Conservation (phyloP, 805 yeast species). For the Candida piceae region DNA sequence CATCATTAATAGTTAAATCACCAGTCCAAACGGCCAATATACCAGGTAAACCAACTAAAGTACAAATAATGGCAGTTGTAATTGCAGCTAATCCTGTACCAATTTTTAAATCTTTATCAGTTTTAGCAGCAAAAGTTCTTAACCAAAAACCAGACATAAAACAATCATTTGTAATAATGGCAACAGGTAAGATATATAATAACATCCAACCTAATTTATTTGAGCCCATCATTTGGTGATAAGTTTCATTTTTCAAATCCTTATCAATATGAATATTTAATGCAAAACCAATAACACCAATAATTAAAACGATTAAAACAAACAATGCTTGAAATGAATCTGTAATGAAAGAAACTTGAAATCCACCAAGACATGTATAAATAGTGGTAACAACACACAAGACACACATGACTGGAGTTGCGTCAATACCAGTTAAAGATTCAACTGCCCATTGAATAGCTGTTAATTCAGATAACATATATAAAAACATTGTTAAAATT, state of each 20-base stretch:
- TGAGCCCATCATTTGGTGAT: slow-evolving; percentile 58
- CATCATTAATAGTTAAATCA: slow-evolving; percentile 46
- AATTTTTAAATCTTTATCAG: slow-evolving; percentile 67
- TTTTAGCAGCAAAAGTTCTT: slow-evolving; percentile 83
- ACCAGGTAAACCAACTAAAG: slow-evolving; percentile 78
- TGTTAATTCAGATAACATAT: slow-evolving; percentile 82
- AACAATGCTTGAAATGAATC: slow-evolving; percentile 80
- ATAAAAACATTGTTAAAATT: slow-evolving; percentile 75
- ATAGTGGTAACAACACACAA: slow-evolving; percentile 85
- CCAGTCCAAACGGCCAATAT: slow-evolving; percentile 91
- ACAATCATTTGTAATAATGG: slow-evolving; percentile 85
- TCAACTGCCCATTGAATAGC: slow-evolving; percentile 74
- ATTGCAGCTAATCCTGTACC: slow-evolving; percentile 75
- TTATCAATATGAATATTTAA: slow-evolving; percentile 55
- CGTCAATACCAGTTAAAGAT: slow-evolving; percentile 71
- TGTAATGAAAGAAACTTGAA: slow-evolving; percentile 80
- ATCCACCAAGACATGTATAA: slow-evolving; percentile 86
- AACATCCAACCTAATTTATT: slow-evolving; percentile 86
- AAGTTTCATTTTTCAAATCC: slow-evolving; percentile 57
- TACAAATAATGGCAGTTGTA: slow-evolving; percentile 55
- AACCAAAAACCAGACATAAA: slow-evolving; percentile 93
- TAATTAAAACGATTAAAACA: slow-evolving; percentile 60
- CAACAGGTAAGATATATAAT: slow-evolving; percentile 75
- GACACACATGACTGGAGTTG: slow-evolving; percentile 75
- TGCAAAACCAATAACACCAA: slow-evolving; percentile 78